Evolutionary conservation across 805 yeast species (phyloP), one percentile per base, ranked within the genome.

Genomic region (Monosporozyma aerobia): DNA sequence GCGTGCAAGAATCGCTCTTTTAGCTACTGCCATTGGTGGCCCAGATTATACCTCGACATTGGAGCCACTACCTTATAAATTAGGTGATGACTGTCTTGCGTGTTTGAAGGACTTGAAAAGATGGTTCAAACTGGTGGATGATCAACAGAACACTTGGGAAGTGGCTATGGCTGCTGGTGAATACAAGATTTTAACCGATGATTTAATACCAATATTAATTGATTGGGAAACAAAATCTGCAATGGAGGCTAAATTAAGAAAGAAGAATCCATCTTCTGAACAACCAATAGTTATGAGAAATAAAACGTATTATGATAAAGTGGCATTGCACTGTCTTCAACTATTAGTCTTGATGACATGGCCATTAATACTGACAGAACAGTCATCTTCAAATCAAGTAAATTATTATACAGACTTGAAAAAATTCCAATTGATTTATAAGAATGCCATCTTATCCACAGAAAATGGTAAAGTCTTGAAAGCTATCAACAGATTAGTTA

Each of bases 11-110:
- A 84, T 92, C 33, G 78, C 90, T 13, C 81, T 87, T 44, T 74
- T 90, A 41, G 88, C 90, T 3, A 80, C 96, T 3, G 96, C 98
- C 0, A 75, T 92, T 2, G 99, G 99, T 51, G 98, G 97, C 1
- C 78, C 83, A 0, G 97, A 90, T 68, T 79, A 83, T 48, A 69
- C 83, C 1, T 72, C 83, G 0, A 65, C 69, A 4, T 56, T 64
- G 2, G 65, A 69, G 1, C 76, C 77, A 3, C 74, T 77, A 0
- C 81, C 81, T 0, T 94, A 94, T 62, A 80, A 79, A 54, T 75
- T 90, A 2, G 98, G 98, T 10, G 89, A 85, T 54, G 97, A 92
- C 50, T 66, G 71, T 32, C 59, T 77, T 32, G 90, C 90, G 0
- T 89, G 97, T 69, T 69, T 94, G 33, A 84, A 86, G 59, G 99